Evolutionary conservation across 345 rosid species (phyloP), one percentile per base, ranked within the genome.

Genomic region (Durio zibethinus): DNA sequence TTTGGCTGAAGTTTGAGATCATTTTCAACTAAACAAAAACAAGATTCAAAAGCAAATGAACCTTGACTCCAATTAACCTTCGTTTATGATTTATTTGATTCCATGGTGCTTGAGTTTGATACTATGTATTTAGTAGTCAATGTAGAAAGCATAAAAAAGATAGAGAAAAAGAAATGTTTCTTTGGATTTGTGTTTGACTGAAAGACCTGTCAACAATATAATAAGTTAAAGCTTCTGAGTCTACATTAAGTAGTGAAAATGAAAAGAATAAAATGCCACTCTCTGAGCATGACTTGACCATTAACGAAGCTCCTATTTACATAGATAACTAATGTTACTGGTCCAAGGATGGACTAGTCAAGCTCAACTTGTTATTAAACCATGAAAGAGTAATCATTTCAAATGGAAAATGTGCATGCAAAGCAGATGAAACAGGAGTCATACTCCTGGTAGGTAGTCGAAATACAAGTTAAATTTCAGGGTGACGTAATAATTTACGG

Each of bases 41-140:
- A 59, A 59, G 35, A 43, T 42, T 67, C 52, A 67, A 42, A 67
- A 42, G 52, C 72, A 66, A 33, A 66, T 42, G 48, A 67, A 10
- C 31, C 53, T 11, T 23, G 20, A 42, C 53, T 42, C 33, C 18
- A 43, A 11, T 63, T 25, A 21, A 42, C 1, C 59, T 5, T 4
- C 14, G 2, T 57, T 21, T 57, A 23, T 23, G 31, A 57, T 57
- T 23, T 52, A 52, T 52, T 57, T 23, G 31, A 23, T 23, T 57
- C 62, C 62, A 57, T 3, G 62, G 23, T 57, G 62, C 31, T 57
- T 3, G 62, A 3, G 12, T 57, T 57, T 57, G 62, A 57, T 23
- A 23, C 23, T 57, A 57, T 3, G 11, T 23, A 21, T 23, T 54
- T 10, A 21, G 4, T 7, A 10, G 31, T 11, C 31, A 27, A 59